Conservation (phyloP, 768 basidiomycete species). For the Kwoniella dejecticola region DNA sequence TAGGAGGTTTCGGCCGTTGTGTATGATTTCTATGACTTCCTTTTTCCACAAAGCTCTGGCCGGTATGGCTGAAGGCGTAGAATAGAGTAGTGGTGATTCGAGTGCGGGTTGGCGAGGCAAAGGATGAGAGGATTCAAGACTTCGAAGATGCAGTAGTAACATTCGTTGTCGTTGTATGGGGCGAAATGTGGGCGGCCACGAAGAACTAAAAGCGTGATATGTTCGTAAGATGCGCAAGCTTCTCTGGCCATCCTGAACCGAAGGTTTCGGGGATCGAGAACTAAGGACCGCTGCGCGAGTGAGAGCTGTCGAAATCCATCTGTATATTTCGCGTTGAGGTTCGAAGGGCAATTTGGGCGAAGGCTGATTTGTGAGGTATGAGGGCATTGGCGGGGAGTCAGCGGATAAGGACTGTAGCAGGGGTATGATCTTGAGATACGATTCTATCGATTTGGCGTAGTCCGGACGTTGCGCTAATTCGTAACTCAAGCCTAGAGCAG, state of each 20-base stretch:
- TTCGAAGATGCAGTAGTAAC: constrained; percentile 70
- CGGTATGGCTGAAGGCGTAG: constrained; percentile 20
- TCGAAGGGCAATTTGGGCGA: constrained; percentile 58
- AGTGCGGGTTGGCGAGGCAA: constrained; percentile 22
- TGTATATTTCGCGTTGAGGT: constrained; percentile 77
- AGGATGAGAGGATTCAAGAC: constrained; percentile 59
- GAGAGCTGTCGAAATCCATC: constrained; percentile 80
- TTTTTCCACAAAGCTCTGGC: constrained; percentile 62
- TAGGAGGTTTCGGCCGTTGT: constrained; percentile 71
- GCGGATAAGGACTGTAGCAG: constrained; percentile 29
- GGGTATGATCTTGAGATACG: constrained; percentile 40
- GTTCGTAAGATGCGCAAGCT: constrained; percentile 49
- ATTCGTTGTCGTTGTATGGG: constrained; percentile 73
- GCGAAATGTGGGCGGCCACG: constrained; percentile 80
- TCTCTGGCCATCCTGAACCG: constrained; percentile 5
- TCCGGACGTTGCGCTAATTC: constrained; percentile 58
- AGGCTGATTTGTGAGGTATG: constrained; percentile 30
- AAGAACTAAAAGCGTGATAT: constrained; percentile 56
- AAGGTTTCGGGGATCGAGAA: constrained; percentile 57
- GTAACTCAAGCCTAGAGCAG: constrained; percentile 68
- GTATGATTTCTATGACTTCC: constrained; percentile 67
- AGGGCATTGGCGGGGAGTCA: constrained; percentile 23
- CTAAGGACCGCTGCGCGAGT: constrained; percentile 75
- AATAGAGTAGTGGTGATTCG: constrained; percentile 37
- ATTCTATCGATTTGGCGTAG: constrained; percentile 31